Evolutionary conservation across 805 yeast genomes (phyloP).

Genomic region (Wickerhamomyces strasburgensis): DNA sequence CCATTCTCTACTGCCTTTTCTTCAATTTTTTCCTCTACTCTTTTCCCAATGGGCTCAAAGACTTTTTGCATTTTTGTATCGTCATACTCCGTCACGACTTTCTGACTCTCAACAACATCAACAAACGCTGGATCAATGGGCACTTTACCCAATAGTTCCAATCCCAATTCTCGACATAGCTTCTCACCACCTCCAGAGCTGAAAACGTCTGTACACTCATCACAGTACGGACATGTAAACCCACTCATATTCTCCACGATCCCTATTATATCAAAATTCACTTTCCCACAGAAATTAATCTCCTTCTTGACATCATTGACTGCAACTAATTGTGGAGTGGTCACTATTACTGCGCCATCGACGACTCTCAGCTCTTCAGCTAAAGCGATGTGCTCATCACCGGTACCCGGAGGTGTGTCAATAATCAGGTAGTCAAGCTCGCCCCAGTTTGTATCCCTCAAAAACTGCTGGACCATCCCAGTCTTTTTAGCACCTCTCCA

Average conservation of each 20-base stretch:
- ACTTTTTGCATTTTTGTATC: slow-evolving; percentile 11
- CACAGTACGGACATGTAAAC: slow-evolving; percentile 88
- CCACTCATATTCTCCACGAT: slow-evolving; percentile 97
- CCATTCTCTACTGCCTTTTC: slow-evolving; percentile 1
- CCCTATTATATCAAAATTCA: slow-evolving; percentile 74
- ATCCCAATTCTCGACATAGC: slow-evolving; percentile 54
- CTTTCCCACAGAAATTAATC: slow-evolving; percentile 86
- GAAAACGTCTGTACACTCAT: slow-evolving; percentile 87
- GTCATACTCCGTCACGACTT: slow-evolving; percentile 14
- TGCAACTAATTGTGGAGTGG: slow-evolving; percentile 94
- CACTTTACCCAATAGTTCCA: slow-evolving; percentile 76
- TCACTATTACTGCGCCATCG: slow-evolving; percentile 92
- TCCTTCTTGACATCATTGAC: slow-evolving; percentile 94
- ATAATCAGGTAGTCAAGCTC: slow-evolving; percentile 69
- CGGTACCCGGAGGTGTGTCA: slow-evolving; percentile 98
- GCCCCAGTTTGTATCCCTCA: slow-evolving; percentile 91
- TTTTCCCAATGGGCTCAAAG: slow-evolving; percentile 10
- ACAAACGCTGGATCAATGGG: slow-evolving; percentile 94
- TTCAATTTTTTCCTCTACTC: slow-evolving; percentile 6
- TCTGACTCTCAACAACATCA: slow-evolving; percentile 68
- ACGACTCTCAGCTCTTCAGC: slow-evolving; percentile 83
- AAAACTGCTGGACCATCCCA: slow-evolving; percentile 93
- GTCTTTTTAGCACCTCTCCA: slow-evolving; percentile 99
- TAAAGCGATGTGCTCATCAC: slow-evolving; percentile 95
- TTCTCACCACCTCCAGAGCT: slow-evolving; percentile 87